Conservation (phyloP, 805 yeast genomes). For the Pichia rugopelliculosa region DNA sequence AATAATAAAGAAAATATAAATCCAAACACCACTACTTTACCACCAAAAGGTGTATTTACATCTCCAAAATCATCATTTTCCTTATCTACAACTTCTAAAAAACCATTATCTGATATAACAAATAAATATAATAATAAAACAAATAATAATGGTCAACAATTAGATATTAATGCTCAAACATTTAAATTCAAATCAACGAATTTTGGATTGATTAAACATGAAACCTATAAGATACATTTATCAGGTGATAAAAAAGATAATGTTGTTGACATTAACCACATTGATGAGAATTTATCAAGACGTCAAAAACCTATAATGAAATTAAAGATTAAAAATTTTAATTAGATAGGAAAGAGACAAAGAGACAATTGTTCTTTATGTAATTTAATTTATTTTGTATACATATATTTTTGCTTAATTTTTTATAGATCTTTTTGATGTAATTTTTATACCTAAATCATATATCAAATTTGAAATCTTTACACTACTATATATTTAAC, state of each 20-base stretch:
- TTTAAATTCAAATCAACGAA: slow-evolving; percentile 32
- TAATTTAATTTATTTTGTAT: background rate
- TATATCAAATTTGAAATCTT: too few species aligned
- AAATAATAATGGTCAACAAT: background rate
- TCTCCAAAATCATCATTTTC: background rate
- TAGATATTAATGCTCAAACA: slow-evolving; percentile 20
- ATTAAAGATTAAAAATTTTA: slow-evolving; percentile 11
- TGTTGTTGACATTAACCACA: background rate
- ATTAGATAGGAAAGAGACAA: background rate
- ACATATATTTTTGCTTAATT: background rate
- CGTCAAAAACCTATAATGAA: slow-evolving; percentile 29
- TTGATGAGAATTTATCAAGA: slow-evolving; percentile 14
- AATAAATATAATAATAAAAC: slow-evolving; percentile 5
- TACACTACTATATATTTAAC: background rate
- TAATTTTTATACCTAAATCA: too few species aligned
- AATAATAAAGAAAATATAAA: background rate
- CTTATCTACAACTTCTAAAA: background rate
- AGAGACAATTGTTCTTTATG: background rate
- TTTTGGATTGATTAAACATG: slow-evolving; percentile 25
- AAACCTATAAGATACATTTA: slow-evolving; percentile 8
- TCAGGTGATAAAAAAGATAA: background rate
- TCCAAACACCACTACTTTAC: background rate
- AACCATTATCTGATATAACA: slow-evolving; percentile 7
- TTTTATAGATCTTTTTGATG: background rate
- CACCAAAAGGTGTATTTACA: slow-evolving; percentile 11